Evolutionary conservation across 2,329 filamentous ascomycete genomes (phyloP), one percentile per base, ranked within the genome.

Genomic region (Eurotiales sp.): DNA sequence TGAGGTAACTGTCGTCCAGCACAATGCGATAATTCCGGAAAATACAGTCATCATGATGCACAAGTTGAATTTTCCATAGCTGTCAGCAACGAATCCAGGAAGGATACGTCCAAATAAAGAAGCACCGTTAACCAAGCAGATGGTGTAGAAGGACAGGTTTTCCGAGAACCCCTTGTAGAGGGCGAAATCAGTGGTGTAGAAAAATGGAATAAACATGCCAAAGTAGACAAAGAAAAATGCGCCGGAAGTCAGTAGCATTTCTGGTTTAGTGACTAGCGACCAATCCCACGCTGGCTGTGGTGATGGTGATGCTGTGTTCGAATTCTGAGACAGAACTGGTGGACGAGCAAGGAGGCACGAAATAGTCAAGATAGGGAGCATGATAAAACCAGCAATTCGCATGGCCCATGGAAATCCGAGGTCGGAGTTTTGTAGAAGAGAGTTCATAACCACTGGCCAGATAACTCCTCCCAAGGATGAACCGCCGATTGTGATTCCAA

Each of bases 21-120:
- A 72, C n/a, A 78, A 66, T 1, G 71, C 73, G 22, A 75, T 62
- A 0, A 74, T 56, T 0, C 66, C 71, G 1, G 72, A 67, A 1
- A 57, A 49, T 2, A 65, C 46, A 2, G 62, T 60, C 1, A 66
- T 63, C 0, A 68, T 1, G 7, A 67, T 61, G 36, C 60, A 64
- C 42, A 58, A 59, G 49, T 69, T 68, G 54, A 66, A 68, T 22
- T 60, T 57, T 3, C 67, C 62, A 52, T 67, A 64, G 43, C 58
- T 56, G 39, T 72, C 69, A 2, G 68, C 70, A 0, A 72, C 2
- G 8, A 71, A 56, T 0, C 69, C 69, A 0, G 68, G 65, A 2
- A 72, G 34, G 1, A 71, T 57, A 1, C 69, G 61, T 8, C 70
- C 69, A 14, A 71, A 65, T 37, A 72, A 63, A 0, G 68, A 71